Base-by-base conservation (phyloP, 1,284 basidiomycete species). In the Quambalaria eucalypti region DNA sequence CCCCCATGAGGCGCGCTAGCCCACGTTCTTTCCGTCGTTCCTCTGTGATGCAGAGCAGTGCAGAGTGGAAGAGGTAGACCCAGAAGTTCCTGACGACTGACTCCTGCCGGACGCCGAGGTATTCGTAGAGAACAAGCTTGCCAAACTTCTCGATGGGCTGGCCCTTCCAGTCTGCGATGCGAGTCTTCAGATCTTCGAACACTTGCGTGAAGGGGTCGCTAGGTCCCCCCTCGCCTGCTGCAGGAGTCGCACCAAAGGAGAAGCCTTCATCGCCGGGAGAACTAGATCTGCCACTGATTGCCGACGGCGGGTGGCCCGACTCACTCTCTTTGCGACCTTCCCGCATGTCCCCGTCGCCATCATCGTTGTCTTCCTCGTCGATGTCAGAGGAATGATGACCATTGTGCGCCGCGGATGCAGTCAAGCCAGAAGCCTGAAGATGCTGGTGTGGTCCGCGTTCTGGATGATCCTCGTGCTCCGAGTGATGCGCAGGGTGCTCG, bases 1-100 rank as follows among this genome's bases (percentile, higher is more conserved):
- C 47, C 10, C 39, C 28, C 48, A 89, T 80, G 48, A 87, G 81
- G 4, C 84, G 84, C 1, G 89, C 79, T 1, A 84, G 81, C 0
- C 76, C 69, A 23, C 86, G 84, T 70, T 89, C 68, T 25, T 86
- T 84, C 70, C 88, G 90, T 79, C 86, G 87, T 78, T 96, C 92
- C 74, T 97, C 93, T 23, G 88, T 84, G 14, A 97, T 88, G 76
- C 92, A 98, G 59, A 97, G 90, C 58, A 98, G 86, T 9, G 93
- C 93, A 73, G 96, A 89, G 69, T 87, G 85, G 82, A 96, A 97
- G 39, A 98, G 83, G 77, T 97, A 96, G 56, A 96, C 88, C 73
- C 86, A 88, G 76, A 93, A 92, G 74, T 93, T 88, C 54, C 89
- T 83, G 26, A 90, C 85, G 54, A 90, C 84, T 9, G 84, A 78